Base-by-base conservation (phyloP, 805 yeast genomes). In the Myxozyma vanderwaltii region DNA sequence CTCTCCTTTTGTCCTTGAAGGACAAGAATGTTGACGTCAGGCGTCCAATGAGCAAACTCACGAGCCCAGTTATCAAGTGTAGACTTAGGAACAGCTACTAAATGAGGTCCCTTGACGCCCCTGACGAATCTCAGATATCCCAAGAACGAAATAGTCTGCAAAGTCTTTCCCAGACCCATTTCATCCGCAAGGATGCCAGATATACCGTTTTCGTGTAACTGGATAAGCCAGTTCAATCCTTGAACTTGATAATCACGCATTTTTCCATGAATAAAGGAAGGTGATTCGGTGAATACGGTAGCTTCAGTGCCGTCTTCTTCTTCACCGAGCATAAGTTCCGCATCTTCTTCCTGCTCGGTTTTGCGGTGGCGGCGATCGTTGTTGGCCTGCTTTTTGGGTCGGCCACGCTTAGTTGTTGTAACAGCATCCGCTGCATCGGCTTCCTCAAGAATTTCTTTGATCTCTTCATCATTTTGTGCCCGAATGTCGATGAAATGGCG, bases 121-220 rank as follows among this genome's bases (percentile, higher is more conserved):
- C 85, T 85, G 55, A 85, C 77, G 70, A 89, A 90, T 64, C 97
- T 81, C 61, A 94, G 74, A 71, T 88, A 90, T 0, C 97, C 98
- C 50, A 92, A 75, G 68, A 92, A 94, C 1, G 98, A 83, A 48
- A 92, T 90, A 0, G 98, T 92, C 74, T 92, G 99, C 57, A 94
- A 77, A 4, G 99, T 92, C 74, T 92, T 92, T 57, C 99, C 99
- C 41, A 92, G 79, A 2, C 99, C 99, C 99, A 94, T 92, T 72
- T 92, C 99, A 75, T 92, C 99, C 12, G 99, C 99, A 51, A 92
- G 76, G 47, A 92, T 94, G 21, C 99, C 99, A 8, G 96, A 87
- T 45, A 92, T 79, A 67, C 87, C 82, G 73, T 92, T 90, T 66
- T 91, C 96, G 71, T 91, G 89, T 36, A 92, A 75, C 0, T 95